Evolutionary conservation across 2,329 filamentous ascomycete genomes (phyloP).

Genomic region (Diplodia mutila): DNA sequence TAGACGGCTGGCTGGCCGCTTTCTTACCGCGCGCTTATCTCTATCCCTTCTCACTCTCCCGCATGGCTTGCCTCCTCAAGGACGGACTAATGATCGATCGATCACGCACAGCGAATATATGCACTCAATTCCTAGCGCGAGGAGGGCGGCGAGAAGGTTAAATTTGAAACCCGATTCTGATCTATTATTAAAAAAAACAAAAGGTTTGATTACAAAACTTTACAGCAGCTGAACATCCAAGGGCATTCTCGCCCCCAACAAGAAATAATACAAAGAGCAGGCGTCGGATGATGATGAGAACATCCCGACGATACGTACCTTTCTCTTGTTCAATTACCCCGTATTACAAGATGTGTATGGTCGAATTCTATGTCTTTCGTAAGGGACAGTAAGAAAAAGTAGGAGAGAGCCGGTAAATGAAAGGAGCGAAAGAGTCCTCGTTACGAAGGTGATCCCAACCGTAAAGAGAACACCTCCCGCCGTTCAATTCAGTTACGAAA

Average conservation of each 20-base stretch:
- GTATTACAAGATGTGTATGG: not conserved
- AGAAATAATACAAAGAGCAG: no score
- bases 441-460: conserved; percentile 2
- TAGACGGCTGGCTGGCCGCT: no score
- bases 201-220: not conserved
- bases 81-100: no score
- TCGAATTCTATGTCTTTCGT: not conserved
- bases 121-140: not conserved
- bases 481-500: not conserved
- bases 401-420: not conserved
- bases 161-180: not conserved
- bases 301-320: not conserved
- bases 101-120: not conserved
- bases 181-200: not conserved
- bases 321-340: not conserved
- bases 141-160: no score
- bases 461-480: not conserved
- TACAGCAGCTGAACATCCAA: no score
- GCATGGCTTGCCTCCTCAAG: no score
- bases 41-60: no score
- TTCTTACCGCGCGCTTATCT: not conserved
- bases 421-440: not conserved
- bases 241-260: not conserved
- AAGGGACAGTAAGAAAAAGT: not conserved
- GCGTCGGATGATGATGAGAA: not conserved